Evolutionary conservation across 1,284 basidiomycete genomes (phyloP).

Genomic region (Cystobasidiaceae sp.): DNA sequence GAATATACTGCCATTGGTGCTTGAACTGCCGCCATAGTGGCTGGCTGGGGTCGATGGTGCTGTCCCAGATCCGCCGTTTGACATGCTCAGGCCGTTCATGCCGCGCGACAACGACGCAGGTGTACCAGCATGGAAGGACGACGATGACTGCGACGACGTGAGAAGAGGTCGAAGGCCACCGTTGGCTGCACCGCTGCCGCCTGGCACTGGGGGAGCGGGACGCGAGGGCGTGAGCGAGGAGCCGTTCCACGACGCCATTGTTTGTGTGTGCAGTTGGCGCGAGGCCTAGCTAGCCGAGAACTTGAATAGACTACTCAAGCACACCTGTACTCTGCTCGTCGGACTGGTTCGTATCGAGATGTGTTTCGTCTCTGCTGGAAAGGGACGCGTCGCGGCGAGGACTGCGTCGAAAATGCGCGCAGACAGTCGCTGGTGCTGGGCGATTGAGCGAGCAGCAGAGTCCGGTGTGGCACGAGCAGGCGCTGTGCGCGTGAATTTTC

Average conservation of each 20-base stretch:
- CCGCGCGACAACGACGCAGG: not conserved
- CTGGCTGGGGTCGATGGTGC: not conserved
- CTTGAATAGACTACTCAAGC: no score
- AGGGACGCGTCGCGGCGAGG: no score
- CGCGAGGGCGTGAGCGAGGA: conserved; percentile 35
- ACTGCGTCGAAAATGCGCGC: no score
- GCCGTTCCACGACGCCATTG: conserved; percentile 31
- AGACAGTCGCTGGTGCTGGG: no score
- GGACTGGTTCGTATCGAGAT: no score
- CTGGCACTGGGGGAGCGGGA: conserved; percentile 38
- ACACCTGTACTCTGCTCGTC: no score
- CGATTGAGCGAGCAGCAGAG: no score
- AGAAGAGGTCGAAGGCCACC: not conserved
- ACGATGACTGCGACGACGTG: conserved; percentile 17
- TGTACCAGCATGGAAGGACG: not conserved
- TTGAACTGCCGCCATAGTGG: not conserved
- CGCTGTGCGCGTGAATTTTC: not conserved
- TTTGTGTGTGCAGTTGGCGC: no score
- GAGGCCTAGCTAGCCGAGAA: no score
- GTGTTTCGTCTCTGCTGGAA: no score
- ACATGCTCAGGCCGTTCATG: conserved; percentile 8
- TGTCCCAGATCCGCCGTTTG: not conserved
- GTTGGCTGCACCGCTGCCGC: not conserved
- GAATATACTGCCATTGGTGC: not conserved
- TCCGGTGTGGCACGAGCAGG: no score